Evolutionary conservation across 2,329 filamentous ascomycete species (phyloP), one percentile per base, ranked within the genome.

Genomic region (Penicillium decumbens): DNA sequence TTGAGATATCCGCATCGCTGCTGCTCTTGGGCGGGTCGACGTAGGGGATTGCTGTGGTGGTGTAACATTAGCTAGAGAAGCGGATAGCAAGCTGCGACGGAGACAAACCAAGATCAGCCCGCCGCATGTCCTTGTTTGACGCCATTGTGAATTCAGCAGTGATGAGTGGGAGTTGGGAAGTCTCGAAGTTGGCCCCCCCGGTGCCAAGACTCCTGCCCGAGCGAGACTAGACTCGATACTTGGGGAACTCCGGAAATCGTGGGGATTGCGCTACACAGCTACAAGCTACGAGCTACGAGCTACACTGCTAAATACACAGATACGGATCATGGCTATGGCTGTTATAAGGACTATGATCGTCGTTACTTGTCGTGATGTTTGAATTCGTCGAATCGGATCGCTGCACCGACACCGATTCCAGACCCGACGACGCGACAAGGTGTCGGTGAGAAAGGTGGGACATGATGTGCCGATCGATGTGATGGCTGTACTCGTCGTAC

Each of bases 31-130:
- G 76, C 38, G 89, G 89, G 61, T 87, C 86, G 71, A 89, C 83
- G 72, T 93, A 96, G 53, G 91, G 91, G 62, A 96, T 88, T 67
- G 91, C 91, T 96, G 68, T 23, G 20, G 32, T 37, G 39, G 43
- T 27, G 35, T 28, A 7, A 54, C 8, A 20, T 54, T 45, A 51
- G 48, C 39, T 29, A 6, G 33, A 43, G 12, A 18, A 12, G 27
- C 12, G 10, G 10, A 12, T 35, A 29, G 3, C 8, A 18, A 41
- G 18, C 6, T 33, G 1, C 13, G 24, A 30, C 18, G 13, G 27
- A 27, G 7, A 69, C 81, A 60, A 79, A 89, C 87, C 80, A 58
- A 91, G 78, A 69, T 91, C 87, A 52, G 77, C 72, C 64, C 87
- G 79, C 54, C 86, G 82, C 84, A 89, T 87, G 67, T 90, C 86